A percentile compares a stretch with the other conserved stretches of the same genome.
Conservation (phyloP, 1,284 basidiomycete species). For the Inonotus hispidus region DNA sequence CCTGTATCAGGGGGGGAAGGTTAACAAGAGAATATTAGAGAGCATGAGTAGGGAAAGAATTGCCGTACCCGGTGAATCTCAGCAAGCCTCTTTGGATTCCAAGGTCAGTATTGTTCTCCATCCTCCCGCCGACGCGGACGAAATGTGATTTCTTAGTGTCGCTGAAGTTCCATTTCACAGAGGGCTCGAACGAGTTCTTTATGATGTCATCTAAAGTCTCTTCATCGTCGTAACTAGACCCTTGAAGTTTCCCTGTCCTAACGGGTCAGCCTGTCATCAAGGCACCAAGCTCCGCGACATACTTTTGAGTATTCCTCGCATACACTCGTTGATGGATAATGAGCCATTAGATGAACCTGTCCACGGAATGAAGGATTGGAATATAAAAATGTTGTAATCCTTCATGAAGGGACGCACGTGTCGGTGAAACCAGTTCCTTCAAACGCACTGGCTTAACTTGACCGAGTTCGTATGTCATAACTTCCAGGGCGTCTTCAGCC, state of each 20-base stretch:
- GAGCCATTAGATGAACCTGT: constrained; percentile 71
- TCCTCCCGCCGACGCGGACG: constrained; percentile 67
- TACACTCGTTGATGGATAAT: constrained; percentile 57
- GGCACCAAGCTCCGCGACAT: not conserved
- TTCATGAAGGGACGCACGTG: constrained; percentile 39
- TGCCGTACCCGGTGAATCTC: constrained; percentile 56
- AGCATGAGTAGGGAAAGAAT: not conserved
- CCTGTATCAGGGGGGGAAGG: constrained; percentile 26
- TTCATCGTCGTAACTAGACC: constrained; percentile 46
- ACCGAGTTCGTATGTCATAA: constrained; percentile 69
- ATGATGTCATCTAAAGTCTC: constrained; percentile 60
- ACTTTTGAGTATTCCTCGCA: not conserved
- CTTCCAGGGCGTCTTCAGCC: constrained; percentile 73
- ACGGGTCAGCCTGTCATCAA: not conserved
- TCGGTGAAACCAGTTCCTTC: constrained; percentile 72
- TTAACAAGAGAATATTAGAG: constrained; percentile 6
- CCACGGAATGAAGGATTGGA: not conserved
- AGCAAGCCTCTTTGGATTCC: constrained; percentile 66
- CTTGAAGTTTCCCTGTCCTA: constrained; percentile 3
- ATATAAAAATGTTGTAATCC: not conserved
- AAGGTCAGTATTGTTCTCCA: constrained; percentile 59
- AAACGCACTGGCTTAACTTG: constrained; percentile 61
- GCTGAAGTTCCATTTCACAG: constrained; percentile 57
- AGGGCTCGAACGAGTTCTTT: constrained; percentile 69
- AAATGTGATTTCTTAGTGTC: constrained; percentile 62